Conservation (phyloP, 2,329 filamentous ascomycete genomes). For the Penicillium janthinellum region DNA sequence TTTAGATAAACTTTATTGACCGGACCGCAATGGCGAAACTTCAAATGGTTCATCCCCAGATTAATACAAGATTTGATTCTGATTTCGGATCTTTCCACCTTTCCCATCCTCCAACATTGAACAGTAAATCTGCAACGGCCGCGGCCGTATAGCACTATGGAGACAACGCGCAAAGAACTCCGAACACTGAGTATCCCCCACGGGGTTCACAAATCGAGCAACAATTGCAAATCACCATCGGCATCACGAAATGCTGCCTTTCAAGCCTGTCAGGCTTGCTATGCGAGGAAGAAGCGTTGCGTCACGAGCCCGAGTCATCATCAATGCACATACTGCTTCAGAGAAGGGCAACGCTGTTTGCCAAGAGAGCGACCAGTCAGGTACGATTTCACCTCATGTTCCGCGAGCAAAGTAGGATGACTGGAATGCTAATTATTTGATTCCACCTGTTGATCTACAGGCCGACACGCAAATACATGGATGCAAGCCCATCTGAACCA, state of each 20-base stretch:
- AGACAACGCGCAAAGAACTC: neutral
- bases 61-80: neutral
- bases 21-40: no score
- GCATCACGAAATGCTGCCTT: neutral
- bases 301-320: conserved; percentile 1
- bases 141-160: neutral
- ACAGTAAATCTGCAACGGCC: neutral
- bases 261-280: conserved; percentile 12
- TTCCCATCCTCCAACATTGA: neutral
- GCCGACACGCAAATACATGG: neutral
- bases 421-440: neutral
- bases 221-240: neutral
- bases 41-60: neutral
- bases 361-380: conserved; percentile 7
- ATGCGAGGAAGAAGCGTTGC: conserved; percentile 14
- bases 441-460: neutral
- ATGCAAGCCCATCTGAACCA: neutral
- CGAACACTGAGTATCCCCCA: neutral
- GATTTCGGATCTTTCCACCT: neutral
- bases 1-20: neutral
- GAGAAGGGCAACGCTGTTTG: conserved; percentile 7
- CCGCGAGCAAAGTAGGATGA: neutral
- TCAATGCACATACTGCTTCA: conserved; percentile 9
- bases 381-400: neutral
- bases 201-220: neutral